Base-by-base conservation (phyloP, 2,329 filamentous ascomycete genomes). In the Talaromyces islandicus region DNA sequence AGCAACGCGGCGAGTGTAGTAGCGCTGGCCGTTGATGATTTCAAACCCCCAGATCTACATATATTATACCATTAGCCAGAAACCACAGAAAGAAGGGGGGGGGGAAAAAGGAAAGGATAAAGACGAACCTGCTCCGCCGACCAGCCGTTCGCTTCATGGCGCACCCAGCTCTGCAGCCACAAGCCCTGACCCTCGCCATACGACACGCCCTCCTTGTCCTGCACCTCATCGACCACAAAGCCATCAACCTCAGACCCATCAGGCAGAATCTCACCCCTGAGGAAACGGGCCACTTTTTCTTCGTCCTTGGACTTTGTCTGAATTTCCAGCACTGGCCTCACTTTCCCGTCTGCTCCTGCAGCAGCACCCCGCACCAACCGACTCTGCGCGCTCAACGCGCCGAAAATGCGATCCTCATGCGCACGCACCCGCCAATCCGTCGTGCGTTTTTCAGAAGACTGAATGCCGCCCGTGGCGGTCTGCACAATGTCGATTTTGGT, bases 371-470 rank as follows among this genome's bases (percentile, higher is more conserved):
- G 70, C 61, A 84, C 65, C 71, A 81, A 86, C 52, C 78, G 75
- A 50, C 81, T 84, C 62, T 80, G 81, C 60, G 88, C 90, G 56
- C 79, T 78, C 63, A 94, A 82, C 59, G 76, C 78, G 61, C 92
- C 92, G 72, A 95, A 96, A 65, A 96, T 83, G 80, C 86, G 87
- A 79, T 96, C 91, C 25, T 77, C 78, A 78, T 92, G 90, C 64
- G 84, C 82, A 66, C 88, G 86, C 58, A 75, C 81, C 25, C 75
- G 71, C 77, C 81, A 86, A 70, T 88, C 81, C 2, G 88, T 73
- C 1, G 70, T 75, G 54, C 87, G 82, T 7, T 75, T 69, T 71
- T 90, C 87, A 19, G 76, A 76, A 19, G 82, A 92, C 69, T 84
- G 84, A 64, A 95, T 79, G 59, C 87, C 88, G 62, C 87, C 90